Percentiles rank a stretch among this genome's conserved stretches.
phyloP scores from a whole-genome alignment of 208 protist species.

The Trypanosoma lewisi region DNA sequence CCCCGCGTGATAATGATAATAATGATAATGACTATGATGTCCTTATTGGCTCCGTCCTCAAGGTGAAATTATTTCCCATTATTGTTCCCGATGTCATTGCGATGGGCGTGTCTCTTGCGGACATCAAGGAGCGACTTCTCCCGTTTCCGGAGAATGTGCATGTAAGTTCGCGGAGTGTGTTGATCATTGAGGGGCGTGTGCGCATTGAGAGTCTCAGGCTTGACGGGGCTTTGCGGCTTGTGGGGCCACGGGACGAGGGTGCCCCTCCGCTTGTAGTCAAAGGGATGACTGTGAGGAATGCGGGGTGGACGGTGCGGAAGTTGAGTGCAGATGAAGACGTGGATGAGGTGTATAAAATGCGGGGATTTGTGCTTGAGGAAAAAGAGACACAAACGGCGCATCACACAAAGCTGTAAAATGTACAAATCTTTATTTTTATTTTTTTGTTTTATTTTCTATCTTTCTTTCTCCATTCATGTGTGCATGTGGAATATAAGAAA shows the following conservation, averaged over 20 bases:
- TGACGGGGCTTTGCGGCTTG: slow-evolving; percentile 58
- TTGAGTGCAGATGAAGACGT: slow-evolving; percentile 10
- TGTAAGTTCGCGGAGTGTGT: slow-evolving; percentile 57
- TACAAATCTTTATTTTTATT: slow-evolving; percentile 1
- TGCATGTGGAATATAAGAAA: too few relatives aligned
- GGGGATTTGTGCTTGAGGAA: slow-evolving; percentile 78
- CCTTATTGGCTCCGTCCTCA: neutral
- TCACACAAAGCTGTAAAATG: slow-evolving; percentile 15
- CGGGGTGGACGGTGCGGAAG: slow-evolving; percentile 43
- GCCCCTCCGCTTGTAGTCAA: slow-evolving; percentile 44
- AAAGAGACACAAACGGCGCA: slow-evolving; percentile 18
- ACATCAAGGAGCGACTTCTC: slow-evolving; percentile 40
- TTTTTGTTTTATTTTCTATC: slow-evolving; percentile 5
- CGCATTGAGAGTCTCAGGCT: slow-evolving; percentile 69
- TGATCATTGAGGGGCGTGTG: slow-evolving; percentile 74
- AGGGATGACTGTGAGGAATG: slow-evolving; percentile 47
- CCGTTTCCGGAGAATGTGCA: slow-evolving; percentile 47
- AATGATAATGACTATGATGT: slow-evolving; percentile 7
- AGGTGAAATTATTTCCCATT: slow-evolving; percentile 23
- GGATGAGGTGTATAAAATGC: slow-evolving; percentile 58
- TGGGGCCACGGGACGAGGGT: slow-evolving; percentile 34
- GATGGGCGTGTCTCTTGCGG: slow-evolving; percentile 40
- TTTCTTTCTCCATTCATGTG: neutral
- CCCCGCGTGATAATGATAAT: neutral
- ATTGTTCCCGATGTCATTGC: slow-evolving; percentile 35